Evolutionary conservation across 2,329 filamentous ascomycete species (phyloP), one percentile per base, ranked within the genome.

Genomic region (Biscogniauxia sp.): DNA sequence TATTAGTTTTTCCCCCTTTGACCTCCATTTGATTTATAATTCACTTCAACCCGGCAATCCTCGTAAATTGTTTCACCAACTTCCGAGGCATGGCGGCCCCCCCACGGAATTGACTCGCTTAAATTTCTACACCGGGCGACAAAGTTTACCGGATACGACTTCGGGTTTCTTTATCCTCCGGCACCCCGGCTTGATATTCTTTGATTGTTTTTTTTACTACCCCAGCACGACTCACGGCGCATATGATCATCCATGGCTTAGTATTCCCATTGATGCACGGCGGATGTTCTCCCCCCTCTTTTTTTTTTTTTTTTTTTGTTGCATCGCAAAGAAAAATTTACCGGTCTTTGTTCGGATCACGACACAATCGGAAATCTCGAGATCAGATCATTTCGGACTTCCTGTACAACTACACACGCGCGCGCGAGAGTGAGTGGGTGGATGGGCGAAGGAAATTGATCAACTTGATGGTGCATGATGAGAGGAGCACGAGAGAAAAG

Each of bases 151-250:
- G 57, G 53, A 60, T 57, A 57, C 53, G 20, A 32, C 55, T 26
- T 51, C 26, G 37, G 49, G 52, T 28, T n/a, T 23, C 50, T 20
- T 54, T 37, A 53, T 52, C 54, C 52, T 51, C 53, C 13, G 19
- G 51, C 51, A 57, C 51, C 19, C 23, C 58, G 63, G 56, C 56
- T 60, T 53, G 54, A 57, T 56, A 58, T 32, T 54, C 49, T 59
- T 62, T 63, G 58, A 61, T 59, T 53, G 56, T 59, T 61, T 60
- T 56, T 51, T 66, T 58, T 68, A 64, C 54, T 58, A 64, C 63
- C 64, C 62, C 56, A 59, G 64, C 64, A 72, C 68, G 69, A 71
- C 65, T 70, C 67, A 72, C 66, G 68, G 69, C 68, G 69, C 70
- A 69, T 62, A 69, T 66, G 69, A 69, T 62, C 66, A 62, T 68